Base-by-base conservation (phyloP, 345 rosid species). In the Aethionema arabicum region DNA sequence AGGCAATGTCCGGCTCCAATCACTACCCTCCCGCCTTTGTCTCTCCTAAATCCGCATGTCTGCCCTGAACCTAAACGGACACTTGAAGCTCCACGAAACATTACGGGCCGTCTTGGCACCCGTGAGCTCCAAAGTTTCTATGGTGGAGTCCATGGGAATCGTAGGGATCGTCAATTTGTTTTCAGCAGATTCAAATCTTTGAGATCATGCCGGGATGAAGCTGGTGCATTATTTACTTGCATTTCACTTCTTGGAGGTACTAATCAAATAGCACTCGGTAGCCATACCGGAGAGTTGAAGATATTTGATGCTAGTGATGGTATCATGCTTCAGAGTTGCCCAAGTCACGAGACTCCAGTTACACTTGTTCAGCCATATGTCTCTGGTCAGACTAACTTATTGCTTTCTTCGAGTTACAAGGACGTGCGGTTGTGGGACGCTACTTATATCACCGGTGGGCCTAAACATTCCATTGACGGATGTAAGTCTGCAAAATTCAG, bases 1-100 rank as follows among this genome's bases (percentile, higher is more conserved):
- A 90, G 99, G 49, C 99, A 93, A 71, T 93, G 99, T 73, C 95
- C 86, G 56, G 99, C 99, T 69, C 99, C 99, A 42, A 84, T 93
- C 67, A 90, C 99, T 5, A 93, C 99, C 66, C 90, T 93, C 52
- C 99, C 99, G 8, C 97, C 99, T 15, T 85, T 93, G 68, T 90
- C 97, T 63, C 91, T 93, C 45, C 62, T 93, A 52, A 96, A 93
- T 46, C 96, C 90, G 14, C 99, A 93, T 78, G 82, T 87, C 66
- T 93, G 99, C 74, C 97, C 99, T 33, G 97, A 90, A 63, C 99
- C 97, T 33, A 93, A 84, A 71, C 76, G 96, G 70, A 76, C 88
- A 72, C 83, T 87, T 63, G 99, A 93, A 76, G 87, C 96, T 13
- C 99, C 97, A 66, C 72, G 76, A 44, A 93, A 90, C 74, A 85